A percentile compares a stretch with the other conserved stretches of the same genome.
These are phyloP conservation scores for Globisporangium paroecandrum DNA, from an alignment of 352 stramenopile species.

Conservation along the genomic window DNA sequence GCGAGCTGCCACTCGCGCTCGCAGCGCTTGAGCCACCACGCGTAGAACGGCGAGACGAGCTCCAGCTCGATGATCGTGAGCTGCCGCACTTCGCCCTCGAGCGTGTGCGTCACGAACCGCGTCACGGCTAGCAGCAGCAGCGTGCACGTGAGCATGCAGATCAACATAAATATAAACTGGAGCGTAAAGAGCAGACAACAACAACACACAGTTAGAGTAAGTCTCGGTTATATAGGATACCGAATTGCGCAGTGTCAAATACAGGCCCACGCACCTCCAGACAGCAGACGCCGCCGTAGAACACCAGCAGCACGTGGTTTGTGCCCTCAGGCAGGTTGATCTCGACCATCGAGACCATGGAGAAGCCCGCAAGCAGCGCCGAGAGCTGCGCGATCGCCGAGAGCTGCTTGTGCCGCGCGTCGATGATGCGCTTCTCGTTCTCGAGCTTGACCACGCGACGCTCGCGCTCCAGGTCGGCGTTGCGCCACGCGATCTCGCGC, in stretches of 20 bases:
- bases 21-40: slow-evolving; percentile 68
- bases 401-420: slow-evolving; percentile 65
- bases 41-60: slow-evolving; percentile 59
- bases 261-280: slow-evolving; percentile 38
- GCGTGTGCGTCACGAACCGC: slow-evolving; percentile 73
- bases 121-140: slow-evolving; percentile 72
- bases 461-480: slow-evolving; percentile 67
- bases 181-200: neutral
- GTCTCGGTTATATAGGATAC: neutral
- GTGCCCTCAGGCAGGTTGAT: slow-evolving; percentile 46
- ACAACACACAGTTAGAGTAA: neutral
- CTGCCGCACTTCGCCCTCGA: slow-evolving; percentile 58
- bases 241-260: neutral
- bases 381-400: slow-evolving; percentile 59
- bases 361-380: slow-evolving; percentile 64
- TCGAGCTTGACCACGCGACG: slow-evolving; percentile 71
- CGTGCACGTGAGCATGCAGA: slow-evolving; percentile 68
- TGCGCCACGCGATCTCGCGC: slow-evolving; percentile 63
- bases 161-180: slow-evolving; percentile 75
- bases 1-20: slow-evolving; percentile 73
- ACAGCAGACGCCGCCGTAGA: slow-evolving; percentile 55
- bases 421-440: slow-evolving; percentile 75
- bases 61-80: slow-evolving; percentile 60
- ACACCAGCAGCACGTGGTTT: slow-evolving; percentile 46
- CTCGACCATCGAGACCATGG: slow-evolving; percentile 73